These are phyloP conservation scores for Oxytropis ochrocephala DNA, from an alignment of 306 rosid genomes.

Conservation along the genomic window DNA sequence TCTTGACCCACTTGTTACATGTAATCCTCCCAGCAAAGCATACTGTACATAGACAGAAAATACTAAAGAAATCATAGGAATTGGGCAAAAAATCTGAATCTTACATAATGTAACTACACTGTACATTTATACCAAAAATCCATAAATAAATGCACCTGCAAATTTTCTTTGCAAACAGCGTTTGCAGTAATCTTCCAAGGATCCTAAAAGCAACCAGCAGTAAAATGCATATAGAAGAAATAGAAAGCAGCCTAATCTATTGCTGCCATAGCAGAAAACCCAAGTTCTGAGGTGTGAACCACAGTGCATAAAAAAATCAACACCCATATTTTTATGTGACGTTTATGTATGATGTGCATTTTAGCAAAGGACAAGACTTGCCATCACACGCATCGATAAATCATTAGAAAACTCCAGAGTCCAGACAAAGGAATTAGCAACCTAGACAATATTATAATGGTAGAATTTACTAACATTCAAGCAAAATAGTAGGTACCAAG, in stretches of 20 bases:
- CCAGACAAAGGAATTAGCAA: slow-evolving; percentile 14
- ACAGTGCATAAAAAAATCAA: background rate
- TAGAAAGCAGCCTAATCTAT: slow-evolving; percentile 10
- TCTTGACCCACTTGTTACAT: slow-evolving; percentile 16
- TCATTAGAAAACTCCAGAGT: slow-evolving; percentile 12
- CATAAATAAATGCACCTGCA: slow-evolving; percentile 19
- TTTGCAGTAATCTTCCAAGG: background rate
- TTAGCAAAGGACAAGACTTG: background rate
- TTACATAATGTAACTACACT: slow-evolving; percentile 20
- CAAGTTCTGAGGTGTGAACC: slow-evolving; percentile 11
- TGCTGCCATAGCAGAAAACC: slow-evolving; percentile 13
- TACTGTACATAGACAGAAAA: slow-evolving; percentile 7
- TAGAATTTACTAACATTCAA: slow-evolving; percentile 67
- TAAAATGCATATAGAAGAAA: slow-evolving; percentile 8
- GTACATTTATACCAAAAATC: slow-evolving; percentile 19
- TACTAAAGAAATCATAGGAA: slow-evolving; percentile 11
- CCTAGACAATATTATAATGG: slow-evolving; percentile 39
- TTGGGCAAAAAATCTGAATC: slow-evolving; percentile 8
- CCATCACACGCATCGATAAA: slow-evolving; percentile 14
- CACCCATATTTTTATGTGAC: background rate
- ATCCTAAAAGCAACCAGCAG: slow-evolving; percentile 15
- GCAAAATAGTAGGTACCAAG: slow-evolving; percentile 60
- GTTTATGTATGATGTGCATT: background rate
- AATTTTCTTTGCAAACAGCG: slow-evolving; percentile 18
- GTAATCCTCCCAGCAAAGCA: slow-evolving; percentile 19